Percentiles rank a stretch among this genome's conserved stretches.
phyloP scores from a whole-genome alignment of 352 stramenopile genomes.

The Phytophthora meadii region DNA sequence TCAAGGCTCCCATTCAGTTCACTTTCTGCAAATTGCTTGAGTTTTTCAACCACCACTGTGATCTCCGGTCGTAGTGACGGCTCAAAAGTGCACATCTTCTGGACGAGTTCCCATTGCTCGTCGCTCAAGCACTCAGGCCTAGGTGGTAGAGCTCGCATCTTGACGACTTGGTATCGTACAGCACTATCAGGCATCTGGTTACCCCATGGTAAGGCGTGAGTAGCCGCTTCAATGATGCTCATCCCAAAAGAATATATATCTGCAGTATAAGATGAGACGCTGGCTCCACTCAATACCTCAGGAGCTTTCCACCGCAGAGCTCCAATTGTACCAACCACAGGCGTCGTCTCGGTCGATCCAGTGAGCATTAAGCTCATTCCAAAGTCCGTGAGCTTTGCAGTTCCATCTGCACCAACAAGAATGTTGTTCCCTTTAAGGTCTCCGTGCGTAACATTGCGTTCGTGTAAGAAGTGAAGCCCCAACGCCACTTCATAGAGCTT shows the following conservation, averaged over 20 bases:
- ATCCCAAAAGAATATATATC: no score
- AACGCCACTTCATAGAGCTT: slow-evolving; percentile 31
- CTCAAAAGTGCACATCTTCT: slow-evolving; percentile 27
- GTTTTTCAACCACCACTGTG: slow-evolving; percentile 19
- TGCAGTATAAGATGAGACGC: slow-evolving; percentile 1
- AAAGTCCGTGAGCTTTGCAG: slow-evolving; percentile 42
- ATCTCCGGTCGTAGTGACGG: slow-evolving; percentile 18
- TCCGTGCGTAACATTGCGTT: slow-evolving; percentile 23
- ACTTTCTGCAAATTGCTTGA: slow-evolving; percentile 12
- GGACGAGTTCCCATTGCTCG: slow-evolving; percentile 32
- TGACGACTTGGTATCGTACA: slow-evolving; percentile 17
- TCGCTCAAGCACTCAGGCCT: slow-evolving; percentile 19
- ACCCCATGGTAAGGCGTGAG: slow-evolving; percentile 19
- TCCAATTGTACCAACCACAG: slow-evolving; percentile 10
- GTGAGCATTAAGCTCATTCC: slow-evolving; percentile 31
- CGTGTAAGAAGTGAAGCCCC: slow-evolving; percentile 37
- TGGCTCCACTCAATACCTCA: slow-evolving; percentile 10
- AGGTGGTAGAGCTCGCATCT: slow-evolving; percentile 10
- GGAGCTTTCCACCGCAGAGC: slow-evolving; percentile 34
- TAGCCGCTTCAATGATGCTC: slow-evolving; percentile 1
- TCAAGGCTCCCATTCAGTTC: slow-evolving; percentile 13
- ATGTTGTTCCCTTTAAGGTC: slow-evolving; percentile 4
- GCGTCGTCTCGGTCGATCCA: background rate
- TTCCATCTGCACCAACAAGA: slow-evolving; percentile 35
- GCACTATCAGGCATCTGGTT: no score